Conservation (phyloP, 495 filamentous ascomycete genomes). For the Articulospora tetracladia region DNA sequence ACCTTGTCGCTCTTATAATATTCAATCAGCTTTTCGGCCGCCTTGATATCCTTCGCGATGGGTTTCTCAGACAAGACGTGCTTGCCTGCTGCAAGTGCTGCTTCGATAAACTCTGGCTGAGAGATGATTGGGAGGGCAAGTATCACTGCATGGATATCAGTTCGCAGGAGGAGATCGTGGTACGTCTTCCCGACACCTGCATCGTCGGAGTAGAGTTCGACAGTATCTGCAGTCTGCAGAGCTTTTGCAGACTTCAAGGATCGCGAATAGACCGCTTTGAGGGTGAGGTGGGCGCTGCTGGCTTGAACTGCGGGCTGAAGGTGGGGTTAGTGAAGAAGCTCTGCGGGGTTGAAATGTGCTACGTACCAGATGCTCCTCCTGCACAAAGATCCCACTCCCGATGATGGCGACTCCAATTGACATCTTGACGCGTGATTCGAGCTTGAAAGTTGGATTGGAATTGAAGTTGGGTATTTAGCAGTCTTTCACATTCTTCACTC, state of each 20-base stretch:
- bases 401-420: slow-evolving; percentile 62
- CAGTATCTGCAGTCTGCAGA: slow-evolving; percentile 19
- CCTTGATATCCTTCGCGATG: slow-evolving; percentile 61
- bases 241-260: slow-evolving; percentile 38
- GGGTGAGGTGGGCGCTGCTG: slow-evolving; percentile 31
- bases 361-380: slow-evolving; percentile 39
- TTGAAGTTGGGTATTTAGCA: background rate
- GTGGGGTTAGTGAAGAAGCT: slow-evolving; percentile 17
- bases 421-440: slow-evolving; percentile 23
- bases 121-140: slow-evolving; percentile 62
- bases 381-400: slow-evolving; percentile 54
- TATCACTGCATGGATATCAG: slow-evolving; percentile 66
- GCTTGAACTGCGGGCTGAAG: slow-evolving; percentile 48
- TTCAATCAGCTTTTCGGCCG: slow-evolving; percentile 56
- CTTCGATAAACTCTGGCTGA: slow-evolving; percentile 55
- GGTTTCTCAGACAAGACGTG: slow-evolving; percentile 85
- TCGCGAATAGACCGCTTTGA: slow-evolving; percentile 63
- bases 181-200: slow-evolving; percentile 49
- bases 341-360: slow-evolving; percentile 1
- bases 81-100: slow-evolving; percentile 65
- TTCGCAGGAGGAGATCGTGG: slow-evolving; percentile 56
- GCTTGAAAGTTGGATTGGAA: background rate
- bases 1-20: slow-evolving; percentile 54
- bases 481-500: too few relatives aligned
- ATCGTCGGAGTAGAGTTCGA: slow-evolving; percentile 62